Conservation (phyloP, 108 stramenopile genomes). For the Stephanodiscus triporus region DNA sequence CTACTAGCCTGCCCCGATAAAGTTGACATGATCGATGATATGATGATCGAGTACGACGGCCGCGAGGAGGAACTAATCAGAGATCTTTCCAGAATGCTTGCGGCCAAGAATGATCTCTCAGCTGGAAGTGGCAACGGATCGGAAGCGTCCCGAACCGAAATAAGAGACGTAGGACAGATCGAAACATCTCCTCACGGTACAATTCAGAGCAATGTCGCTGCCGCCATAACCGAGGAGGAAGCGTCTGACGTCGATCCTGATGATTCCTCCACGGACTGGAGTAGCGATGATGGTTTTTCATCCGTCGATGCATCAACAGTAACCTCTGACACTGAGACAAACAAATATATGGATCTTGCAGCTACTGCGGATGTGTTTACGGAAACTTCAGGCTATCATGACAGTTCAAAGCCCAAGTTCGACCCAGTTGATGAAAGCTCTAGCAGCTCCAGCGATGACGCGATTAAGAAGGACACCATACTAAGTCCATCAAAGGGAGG, state of each 20-base stretch:
- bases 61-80: slow-evolving; percentile 63
- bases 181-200: neutral
- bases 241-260: neutral
- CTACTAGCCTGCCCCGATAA: slow-evolving; percentile 52
- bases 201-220: neutral
- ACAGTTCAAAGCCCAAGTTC: neutral
- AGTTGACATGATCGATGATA: slow-evolving; percentile 61
- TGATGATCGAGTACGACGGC: slow-evolving; percentile 68
- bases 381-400: neutral
- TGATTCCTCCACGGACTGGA: slow-evolving; percentile 12
- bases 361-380: neutral
- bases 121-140: no score
- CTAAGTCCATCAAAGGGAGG: neutral
- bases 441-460: slow-evolving; percentile 3
- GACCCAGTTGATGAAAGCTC: neutral
- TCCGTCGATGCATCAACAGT: slow-evolving; percentile 39
- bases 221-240: neutral
- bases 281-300: slow-evolving; percentile 39
- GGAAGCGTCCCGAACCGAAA: no score
- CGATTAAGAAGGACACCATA: neutral
- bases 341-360: slow-evolving; percentile 2
- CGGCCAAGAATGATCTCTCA: slow-evolving; percentile 14
- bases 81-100: slow-evolving; percentile 62
- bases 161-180: no score
- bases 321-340: slow-evolving; percentile 3